phyloP scores from a whole-genome alignment of 257 asterid species.

The Plantago ovata region DNA sequence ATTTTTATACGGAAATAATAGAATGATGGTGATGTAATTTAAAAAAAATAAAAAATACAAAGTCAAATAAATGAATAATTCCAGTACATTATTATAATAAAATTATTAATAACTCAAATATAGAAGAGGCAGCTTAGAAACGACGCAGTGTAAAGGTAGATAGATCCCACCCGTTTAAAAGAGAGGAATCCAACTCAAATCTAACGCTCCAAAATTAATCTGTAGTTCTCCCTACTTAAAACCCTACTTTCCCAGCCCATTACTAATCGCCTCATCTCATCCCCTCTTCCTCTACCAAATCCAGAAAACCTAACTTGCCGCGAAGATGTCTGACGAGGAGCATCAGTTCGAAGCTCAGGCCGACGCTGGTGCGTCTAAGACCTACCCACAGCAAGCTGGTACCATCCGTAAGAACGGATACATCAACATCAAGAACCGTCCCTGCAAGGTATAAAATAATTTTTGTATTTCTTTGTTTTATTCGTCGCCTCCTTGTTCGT shows the following conservation, averaged over 20 bases:
- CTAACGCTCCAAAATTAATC: slow-evolving; percentile 15
- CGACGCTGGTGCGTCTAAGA: slow-evolving; percentile 69
- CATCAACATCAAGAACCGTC: slow-evolving; percentile 54
- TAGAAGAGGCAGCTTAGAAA: slow-evolving; percentile 44
- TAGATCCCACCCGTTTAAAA: not conserved
- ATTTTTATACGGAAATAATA: no score
- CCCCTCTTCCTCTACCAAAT: not conserved
- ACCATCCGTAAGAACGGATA: slow-evolving; percentile 64
- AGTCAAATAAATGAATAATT: no score
- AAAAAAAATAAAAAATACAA: no score
- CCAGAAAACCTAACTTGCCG: slow-evolving; percentile 1
- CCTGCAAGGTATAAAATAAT: slow-evolving; percentile 47
- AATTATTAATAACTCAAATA: no score
- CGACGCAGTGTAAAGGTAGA: slow-evolving; percentile 17
- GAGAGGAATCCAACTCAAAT: not conserved
- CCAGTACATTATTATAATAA: no score
- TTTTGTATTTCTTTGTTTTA: no score
- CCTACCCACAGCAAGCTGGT: slow-evolving; percentile 68
- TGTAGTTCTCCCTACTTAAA: slow-evolving; percentile 13
- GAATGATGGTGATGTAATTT: no score
- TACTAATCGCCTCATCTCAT: not conserved
- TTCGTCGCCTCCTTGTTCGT: not conserved
- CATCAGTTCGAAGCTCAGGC: slow-evolving; percentile 65
- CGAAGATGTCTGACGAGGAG: slow-evolving; percentile 64
- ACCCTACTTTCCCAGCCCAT: slow-evolving; percentile 5